A percentile compares a stretch with the other conserved stretches of the same genome.
phyloP scores from a whole-genome alignment of 768 basidiomycete species.

The Daedaleopsis nitida region DNA sequence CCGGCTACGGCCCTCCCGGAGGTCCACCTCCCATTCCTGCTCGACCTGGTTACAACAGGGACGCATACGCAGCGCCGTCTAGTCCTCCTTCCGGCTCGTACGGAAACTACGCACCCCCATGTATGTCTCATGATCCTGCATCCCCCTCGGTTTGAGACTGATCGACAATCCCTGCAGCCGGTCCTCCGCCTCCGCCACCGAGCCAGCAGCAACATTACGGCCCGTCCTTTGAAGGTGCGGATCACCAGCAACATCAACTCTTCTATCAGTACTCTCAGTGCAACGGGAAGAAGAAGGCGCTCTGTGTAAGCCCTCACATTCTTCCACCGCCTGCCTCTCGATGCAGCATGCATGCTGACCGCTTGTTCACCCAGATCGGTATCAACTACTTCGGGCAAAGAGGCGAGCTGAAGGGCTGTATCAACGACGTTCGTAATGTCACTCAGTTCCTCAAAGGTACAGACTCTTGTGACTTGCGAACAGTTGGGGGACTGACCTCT shows the following conservation, averaged over 20 bases:
- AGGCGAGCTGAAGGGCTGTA: conserved; percentile 52
- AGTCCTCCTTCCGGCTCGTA: conserved; percentile 17
- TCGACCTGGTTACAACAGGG: not conserved
- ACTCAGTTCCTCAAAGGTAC: conserved; percentile 45
- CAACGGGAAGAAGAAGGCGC: conserved; percentile 54
- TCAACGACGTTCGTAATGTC: conserved; percentile 61
- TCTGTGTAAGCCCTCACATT: conserved; percentile 41
- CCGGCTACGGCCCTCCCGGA: conserved; percentile 1
- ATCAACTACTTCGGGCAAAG: conserved; percentile 52
- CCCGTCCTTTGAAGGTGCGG: conserved; percentile 40
- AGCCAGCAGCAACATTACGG: conserved; percentile 45
- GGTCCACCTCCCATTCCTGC: conserved; percentile 2
- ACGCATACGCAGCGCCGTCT: conserved; percentile 16
- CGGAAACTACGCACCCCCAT: conserved; percentile 25
- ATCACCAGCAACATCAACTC: conserved; percentile 39
- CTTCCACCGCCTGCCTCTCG: not conserved
- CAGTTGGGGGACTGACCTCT: not conserved
- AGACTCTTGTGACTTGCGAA: not conserved
- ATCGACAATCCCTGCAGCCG: conserved; percentile 21
- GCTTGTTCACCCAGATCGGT: conserved; percentile 45
- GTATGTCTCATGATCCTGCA: conserved; percentile 18
- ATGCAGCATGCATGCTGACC: too few species aligned
- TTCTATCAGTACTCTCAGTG: conserved; percentile 61
- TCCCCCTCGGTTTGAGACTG: not conserved
- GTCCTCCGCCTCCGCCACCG: conserved; percentile 36